Evolutionary conservation across 1,139 yeast genomes (phyloP).

Genomic region (Scheffersomyces lignicola): DNA sequence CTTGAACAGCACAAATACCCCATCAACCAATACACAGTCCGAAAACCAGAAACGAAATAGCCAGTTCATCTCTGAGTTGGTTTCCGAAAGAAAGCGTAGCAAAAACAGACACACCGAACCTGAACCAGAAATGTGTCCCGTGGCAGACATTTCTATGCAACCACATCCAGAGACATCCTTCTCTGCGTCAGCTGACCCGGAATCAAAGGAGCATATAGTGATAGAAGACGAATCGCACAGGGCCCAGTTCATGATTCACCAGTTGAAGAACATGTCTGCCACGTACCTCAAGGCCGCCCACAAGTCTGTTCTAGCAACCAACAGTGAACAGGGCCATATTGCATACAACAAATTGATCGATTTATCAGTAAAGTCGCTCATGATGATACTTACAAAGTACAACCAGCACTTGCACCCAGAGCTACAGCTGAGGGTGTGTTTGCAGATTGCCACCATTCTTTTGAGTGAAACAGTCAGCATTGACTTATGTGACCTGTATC

Average conservation of each 20-base stretch:
- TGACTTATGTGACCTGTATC: constrained; percentile 40
- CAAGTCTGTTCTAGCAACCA: constrained; percentile 14
- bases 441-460: constrained; percentile 35
- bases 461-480: constrained; percentile 41
- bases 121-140: too few species aligned
- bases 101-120: too few species aligned
- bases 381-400: constrained; percentile 30
- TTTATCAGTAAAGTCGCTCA: constrained; percentile 37
- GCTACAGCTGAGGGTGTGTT: constrained; percentile 31
- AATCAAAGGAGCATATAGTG: too few species aligned
- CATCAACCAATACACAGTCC: neutral
- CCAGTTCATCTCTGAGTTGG: neutral
- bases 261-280: constrained; percentile 21
- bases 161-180: too few species aligned
- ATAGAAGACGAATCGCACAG: neutral
- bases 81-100: too few species aligned
- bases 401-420: constrained; percentile 24
- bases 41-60: neutral
- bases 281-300: constrained; percentile 28
- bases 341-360: constrained; percentile 38
- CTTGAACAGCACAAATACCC: neutral
- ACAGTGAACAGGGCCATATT: constrained; percentile 17
- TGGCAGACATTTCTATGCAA: too few species aligned
- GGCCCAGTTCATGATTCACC: constrained; percentile 12
- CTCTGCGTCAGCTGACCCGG: too few species aligned